Evolutionary conservation across 2,329 filamentous ascomycete species (phyloP), one percentile per base, ranked within the genome.

Genomic region (Herpotrichia juniperi): DNA sequence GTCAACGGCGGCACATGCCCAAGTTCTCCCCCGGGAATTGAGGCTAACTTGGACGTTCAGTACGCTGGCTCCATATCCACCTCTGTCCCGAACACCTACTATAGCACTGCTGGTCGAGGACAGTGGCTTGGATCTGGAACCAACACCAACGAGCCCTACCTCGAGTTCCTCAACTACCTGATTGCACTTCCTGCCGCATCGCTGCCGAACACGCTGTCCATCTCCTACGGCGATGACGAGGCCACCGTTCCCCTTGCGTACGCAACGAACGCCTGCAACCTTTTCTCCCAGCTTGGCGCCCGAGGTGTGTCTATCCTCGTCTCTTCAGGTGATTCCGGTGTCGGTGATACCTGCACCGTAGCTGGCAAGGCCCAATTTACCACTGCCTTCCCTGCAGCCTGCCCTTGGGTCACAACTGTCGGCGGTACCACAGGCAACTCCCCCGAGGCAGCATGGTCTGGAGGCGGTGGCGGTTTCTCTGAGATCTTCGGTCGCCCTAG

Each of bases 191-290:
- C 77, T 0, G 76, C 81, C 42, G 65, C 71, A 12, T 80, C 81
- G 14, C 73, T 88, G 2, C 86, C 87, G 0, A 81, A 84, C 44
- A 82, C 84, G 4, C 79, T 89, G 55, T 82, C 79, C 40, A 84
- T 82, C n/a, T 87, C 84, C 0, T 89, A 89, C 64, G 85, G 84
- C 40, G 85, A 88, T 56, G 81, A 84, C 53, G 87, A 89, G 68
- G 80, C 86, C 65, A 81, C 78, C 5, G 77, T 88, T 0, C 85
- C 86, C 0, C 62, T 76, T 3, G 78, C 80, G 5, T 89, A 87
- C 62, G 82, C 83, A 14, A 75, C 74, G 28, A 78, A 79, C 46
- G 83, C 85, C 14, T 89, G 86, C 48, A 79, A 83, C 56, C 74
- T 84, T 50, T 84, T 87, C 61, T 82, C 80, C 47, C 80, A 87